Base-by-base conservation (phyloP, 2,329 filamentous ascomycete species). In the Pestalotiopsis sp. region DNA sequence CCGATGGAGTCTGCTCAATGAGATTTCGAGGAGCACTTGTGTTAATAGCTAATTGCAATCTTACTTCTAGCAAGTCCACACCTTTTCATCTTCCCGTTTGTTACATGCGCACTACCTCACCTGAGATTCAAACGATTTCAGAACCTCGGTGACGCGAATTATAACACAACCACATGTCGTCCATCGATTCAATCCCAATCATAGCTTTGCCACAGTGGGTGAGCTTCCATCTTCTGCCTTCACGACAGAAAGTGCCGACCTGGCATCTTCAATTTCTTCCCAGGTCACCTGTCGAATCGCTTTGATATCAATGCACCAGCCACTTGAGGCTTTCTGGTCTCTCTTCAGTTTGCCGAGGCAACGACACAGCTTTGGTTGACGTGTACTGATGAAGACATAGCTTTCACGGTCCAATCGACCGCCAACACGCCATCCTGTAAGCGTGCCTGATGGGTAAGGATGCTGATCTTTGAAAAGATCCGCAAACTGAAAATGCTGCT, bases 401-500 rank as follows among this genome's bases (percentile, higher is more conserved):
- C 77, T 76, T 23, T 78, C 73, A 11, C 67, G 71, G 58, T 78
- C 76, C 45, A 74, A 23, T 38, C 72, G 73, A 63, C 75, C 73
- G 2, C 72, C 74, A 13, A 67, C 63, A 71, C 73, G 74, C 77
- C 77, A 79, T 59, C 71, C 73, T 13, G 72, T 66, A 17, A 77
- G 69, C 20, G 72, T 70, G 2, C 74, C 77, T n/a, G 72, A 70
- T 17, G 76, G 77, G 61, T 86, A 87, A 0, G 89, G 90, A 4
- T 85, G 85, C 12, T 82, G 83, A 23, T 88, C 84, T 69, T 88
- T 87, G 72, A 89, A 90, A 0, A 93, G 77, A 72, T 92, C 90
- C 52, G 83, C 82, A 64, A 93, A 87, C n/a, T 88, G 84, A 71
- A 93, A 92, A 67, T 87, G 82, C 74, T 93, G 90, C 70, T 84